A percentile compares a stretch with the other conserved stretches of the same genome.
These are phyloP conservation scores for Pestalotiopsis sp. DNA, from an alignment of 2,329 filamentous ascomycete genomes.

Conservation along the genomic window DNA sequence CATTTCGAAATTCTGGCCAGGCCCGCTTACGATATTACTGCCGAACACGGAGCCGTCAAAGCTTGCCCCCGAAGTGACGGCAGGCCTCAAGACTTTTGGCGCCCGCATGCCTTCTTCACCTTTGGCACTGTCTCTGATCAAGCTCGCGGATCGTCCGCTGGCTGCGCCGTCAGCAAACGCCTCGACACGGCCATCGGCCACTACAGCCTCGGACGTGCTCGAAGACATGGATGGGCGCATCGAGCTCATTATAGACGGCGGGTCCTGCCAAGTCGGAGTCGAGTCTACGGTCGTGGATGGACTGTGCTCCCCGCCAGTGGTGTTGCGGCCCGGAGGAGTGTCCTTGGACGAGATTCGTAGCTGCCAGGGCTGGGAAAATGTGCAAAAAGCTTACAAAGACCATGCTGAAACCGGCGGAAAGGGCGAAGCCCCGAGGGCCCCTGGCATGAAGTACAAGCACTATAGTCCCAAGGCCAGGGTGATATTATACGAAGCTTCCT, in stretches of 20 bases:
- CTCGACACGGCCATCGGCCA: conserved; percentile 90
- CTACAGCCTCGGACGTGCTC: conserved; percentile 84
- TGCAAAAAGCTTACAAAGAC: conserved; percentile 79
- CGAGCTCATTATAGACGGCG: conserved; percentile 86
- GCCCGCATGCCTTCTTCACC: conserved; percentile 85
- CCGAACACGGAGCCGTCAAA: conserved; percentile 70
- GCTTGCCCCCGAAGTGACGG: conserved; percentile 90
- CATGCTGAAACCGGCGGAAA: conserved; percentile 60
- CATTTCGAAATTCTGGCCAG: conserved; percentile 88
- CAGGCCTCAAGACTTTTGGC: conserved; percentile 82
- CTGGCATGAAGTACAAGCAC: conserved; percentile 99
- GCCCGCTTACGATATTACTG: conserved; percentile 87
- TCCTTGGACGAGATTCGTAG: conserved; percentile 76
- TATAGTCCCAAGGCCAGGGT: conserved; percentile 92
- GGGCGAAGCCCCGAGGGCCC: conserved; percentile 73
- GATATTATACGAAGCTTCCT: conserved; percentile 72
- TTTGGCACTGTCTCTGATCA: conserved; percentile 87
- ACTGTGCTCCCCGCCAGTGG: conserved; percentile 75
- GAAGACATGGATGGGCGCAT: conserved; percentile 85
- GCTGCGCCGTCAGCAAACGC: conserved; percentile 95
- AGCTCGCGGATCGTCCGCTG: conserved; percentile 74
- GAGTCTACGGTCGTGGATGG: conserved; percentile 98
- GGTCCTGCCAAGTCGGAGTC: conserved; percentile 83
- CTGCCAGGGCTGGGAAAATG: conserved; percentile 80
- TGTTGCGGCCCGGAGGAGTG: conserved; percentile 86